Evolutionary conservation across 495 filamentous ascomycete genomes (phyloP).

Genomic region (Cercophora newfieldiana): DNA sequence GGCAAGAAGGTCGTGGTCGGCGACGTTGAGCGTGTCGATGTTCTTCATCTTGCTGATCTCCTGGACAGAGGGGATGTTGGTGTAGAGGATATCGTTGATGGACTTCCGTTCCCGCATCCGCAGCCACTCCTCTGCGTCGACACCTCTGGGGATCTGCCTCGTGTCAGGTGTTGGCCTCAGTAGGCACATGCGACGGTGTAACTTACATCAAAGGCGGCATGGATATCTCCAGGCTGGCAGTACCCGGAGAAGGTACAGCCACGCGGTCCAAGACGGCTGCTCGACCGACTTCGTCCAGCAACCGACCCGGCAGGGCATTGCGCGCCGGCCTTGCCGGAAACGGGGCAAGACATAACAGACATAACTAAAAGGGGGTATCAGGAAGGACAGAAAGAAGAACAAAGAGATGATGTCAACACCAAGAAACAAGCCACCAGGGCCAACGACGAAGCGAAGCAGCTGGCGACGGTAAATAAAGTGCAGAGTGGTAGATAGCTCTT

Average conservation of each 20-base stretch:
- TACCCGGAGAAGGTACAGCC: slow-evolving; percentile 40
- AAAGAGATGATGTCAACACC: neutral
- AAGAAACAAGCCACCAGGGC: slow-evolving; percentile 12
- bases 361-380: slow-evolving; percentile 13
- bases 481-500: neutral
- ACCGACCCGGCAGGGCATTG: slow-evolving; percentile 30
- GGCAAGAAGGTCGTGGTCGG: slow-evolving; percentile 49
- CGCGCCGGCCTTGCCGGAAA: slow-evolving; percentile 29
- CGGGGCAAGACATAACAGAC: slow-evolving; percentile 27
- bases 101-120: slow-evolving; percentile 40
- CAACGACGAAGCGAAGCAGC: slow-evolving; percentile 6
- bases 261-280: slow-evolving; percentile 35
- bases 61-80: slow-evolving; percentile 32
- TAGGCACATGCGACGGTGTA: too few relatives aligned
- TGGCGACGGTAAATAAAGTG: neutral
- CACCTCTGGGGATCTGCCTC: slow-evolving; percentile 35
- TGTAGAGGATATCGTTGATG: slow-evolving; percentile 42
- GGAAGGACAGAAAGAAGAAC: neutral
- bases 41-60: slow-evolving; percentile 37
- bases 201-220: slow-evolving; percentile 42
- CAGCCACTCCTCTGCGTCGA: slow-evolving; percentile 39
- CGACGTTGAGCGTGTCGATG: slow-evolving; percentile 47
- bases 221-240: slow-evolving; percentile 37
- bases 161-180: slow-evolving; percentile 9
- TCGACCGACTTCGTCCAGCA: slow-evolving; percentile 24